Conservation (phyloP, 176 grass and related monocot species). For the Avena sativa region DNA sequence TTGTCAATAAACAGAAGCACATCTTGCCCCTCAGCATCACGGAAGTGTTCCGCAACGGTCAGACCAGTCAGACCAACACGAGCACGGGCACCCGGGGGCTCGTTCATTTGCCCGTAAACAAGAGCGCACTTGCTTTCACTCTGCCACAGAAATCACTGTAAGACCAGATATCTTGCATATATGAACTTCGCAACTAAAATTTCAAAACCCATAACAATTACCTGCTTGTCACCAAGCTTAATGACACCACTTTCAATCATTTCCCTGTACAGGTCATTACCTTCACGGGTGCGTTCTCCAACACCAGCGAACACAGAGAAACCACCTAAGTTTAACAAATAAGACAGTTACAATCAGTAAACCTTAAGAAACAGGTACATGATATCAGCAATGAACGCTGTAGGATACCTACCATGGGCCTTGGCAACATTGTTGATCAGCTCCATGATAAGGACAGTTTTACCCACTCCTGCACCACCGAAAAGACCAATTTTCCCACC, state of each 20-base stretch:
- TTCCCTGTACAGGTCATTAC: slow-evolving; percentile 96
- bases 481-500: slow-evolving; percentile 97
- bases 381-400: not conserved
- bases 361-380: not conserved
- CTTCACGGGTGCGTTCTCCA: slow-evolving; percentile 90
- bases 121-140: slow-evolving; percentile 92
- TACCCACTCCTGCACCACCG: slow-evolving; percentile 95
- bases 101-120: slow-evolving; percentile 97
- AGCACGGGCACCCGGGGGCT: slow-evolving; percentile 95
- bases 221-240: slow-evolving; percentile 93
- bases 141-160: slow-evolving; percentile 41
- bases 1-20: slow-evolving; percentile 98
- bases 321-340: slow-evolving; percentile 70
- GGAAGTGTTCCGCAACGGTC: slow-evolving; percentile 96
- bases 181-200: not conserved
- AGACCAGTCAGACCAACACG: slow-evolving; percentile 92
- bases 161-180: not conserved
- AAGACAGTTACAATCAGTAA: slow-evolving; percentile 13
- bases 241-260: slow-evolving; percentile 99
- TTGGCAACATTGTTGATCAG: slow-evolving; percentile 98
- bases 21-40: slow-evolving; percentile 95
- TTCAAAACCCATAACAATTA: slow-evolving; percentile 18
- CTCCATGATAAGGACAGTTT: slow-evolving; percentile 99
- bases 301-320: slow-evolving; percentile 99
- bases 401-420: slow-evolving; percentile 74